Conservation (phyloP, 2,329 filamentous ascomycete genomes). For the Microdochium bolleyi region DNA sequence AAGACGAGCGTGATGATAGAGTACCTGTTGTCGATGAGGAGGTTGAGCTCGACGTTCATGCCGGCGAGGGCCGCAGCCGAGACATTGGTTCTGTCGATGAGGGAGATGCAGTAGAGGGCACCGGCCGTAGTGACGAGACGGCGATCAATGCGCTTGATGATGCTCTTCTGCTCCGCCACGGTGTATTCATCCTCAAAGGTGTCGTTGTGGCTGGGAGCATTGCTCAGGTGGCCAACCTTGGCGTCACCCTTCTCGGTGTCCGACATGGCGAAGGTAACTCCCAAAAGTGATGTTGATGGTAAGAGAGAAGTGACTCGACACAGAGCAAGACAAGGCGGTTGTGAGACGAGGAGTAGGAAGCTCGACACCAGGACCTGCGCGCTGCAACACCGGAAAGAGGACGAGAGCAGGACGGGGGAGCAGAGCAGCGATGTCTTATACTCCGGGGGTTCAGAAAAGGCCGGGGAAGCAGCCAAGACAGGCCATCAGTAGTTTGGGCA, state of each 20-base stretch:
- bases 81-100: constrained; percentile 76
- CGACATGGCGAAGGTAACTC: background rate
- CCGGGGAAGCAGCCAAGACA: background rate
- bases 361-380: background rate
- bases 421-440: background rate
- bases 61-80: constrained; percentile 66
- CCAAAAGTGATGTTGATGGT: background rate
- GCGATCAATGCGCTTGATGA: constrained; percentile 62
- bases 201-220: background rate
- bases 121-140: constrained; percentile 56
- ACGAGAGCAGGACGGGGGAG: background rate
- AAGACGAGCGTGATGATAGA: constrained; percentile 65
- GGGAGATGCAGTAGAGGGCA: constrained; percentile 62
- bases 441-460: background rate
- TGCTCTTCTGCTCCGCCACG: constrained; percentile 49
- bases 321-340: background rate
- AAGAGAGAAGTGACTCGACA: background rate
- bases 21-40: constrained; percentile 31
- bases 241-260: background rate
- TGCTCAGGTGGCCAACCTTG: background rate
- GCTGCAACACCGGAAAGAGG: background rate
- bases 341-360: background rate
- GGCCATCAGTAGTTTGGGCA: background rate
- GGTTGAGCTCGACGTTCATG: constrained; percentile 37
- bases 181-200: background rate